Conservation (phyloP, 1,284 basidiomycete species). For the Leccinum insolens region DNA sequence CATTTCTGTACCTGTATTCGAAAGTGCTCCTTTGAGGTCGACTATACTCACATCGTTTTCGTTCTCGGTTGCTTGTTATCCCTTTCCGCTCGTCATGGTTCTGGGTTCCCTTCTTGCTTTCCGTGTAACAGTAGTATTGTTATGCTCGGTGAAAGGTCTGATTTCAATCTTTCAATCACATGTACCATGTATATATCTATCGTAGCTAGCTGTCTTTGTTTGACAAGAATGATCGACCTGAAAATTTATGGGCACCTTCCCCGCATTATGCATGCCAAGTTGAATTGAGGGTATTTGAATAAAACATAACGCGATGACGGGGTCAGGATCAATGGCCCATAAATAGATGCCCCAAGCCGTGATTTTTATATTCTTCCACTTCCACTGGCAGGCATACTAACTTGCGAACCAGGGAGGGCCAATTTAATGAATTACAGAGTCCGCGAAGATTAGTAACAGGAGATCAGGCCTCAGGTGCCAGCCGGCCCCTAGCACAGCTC, state of each 20-base stretch:
- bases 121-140: background rate
- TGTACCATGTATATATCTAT: slow-evolving; percentile 2
- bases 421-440: background rate
- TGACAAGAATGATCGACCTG: background rate
- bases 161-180: background rate
- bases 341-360: no score
- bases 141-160: background rate
- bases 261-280: background rate
- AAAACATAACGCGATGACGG: background rate
- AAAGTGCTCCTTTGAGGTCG: background rate
- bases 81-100: background rate
- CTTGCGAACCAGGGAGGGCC: no score
- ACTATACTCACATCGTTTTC: background rate
- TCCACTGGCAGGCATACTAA: background rate
- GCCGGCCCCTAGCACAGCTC: no score
- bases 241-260: background rate
- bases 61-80: background rate
- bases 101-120: background rate
- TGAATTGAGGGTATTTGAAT: background rate
- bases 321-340: background rate
- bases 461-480: no score
- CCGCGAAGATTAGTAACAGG: no score
- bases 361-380: background rate
- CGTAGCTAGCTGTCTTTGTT: background rate
- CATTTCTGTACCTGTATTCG: background rate